Base-by-base conservation (phyloP, 129 eudicot genomes). In the Tanacetum coccineum region DNA sequence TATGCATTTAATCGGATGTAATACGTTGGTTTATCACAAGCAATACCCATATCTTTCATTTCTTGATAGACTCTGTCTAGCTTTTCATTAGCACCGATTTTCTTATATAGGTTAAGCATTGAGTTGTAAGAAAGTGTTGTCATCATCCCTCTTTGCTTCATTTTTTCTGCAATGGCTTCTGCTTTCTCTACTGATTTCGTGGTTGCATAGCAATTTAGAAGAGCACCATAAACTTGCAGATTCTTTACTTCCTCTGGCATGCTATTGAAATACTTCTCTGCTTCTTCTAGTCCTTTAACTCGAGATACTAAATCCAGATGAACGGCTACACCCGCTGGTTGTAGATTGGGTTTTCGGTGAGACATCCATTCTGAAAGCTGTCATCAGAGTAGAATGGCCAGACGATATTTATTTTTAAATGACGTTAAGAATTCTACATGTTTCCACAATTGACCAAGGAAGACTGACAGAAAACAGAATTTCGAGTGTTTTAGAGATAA, bases 291-390 rank as follows among this genome's bases (percentile, higher is more conserved):
- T 21, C 95, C 90, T 42, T 78, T 70, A 36, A 72, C 79, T 62
- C 39, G 76, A 28, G 32, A 28, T 28, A 28, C 3, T 28, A 28
- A 28, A 28, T 28, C 32, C 3, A 28, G 32, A 28, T 28, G 25
- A 22, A 22, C 25, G 25, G 25, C 25, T 22, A 2, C 25, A 22
- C 25, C 25, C 25, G 25, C 25, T 22, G 25, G 25, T 22, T 22
- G 25, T 22, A 22, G 25, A 22, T 22, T 22, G 2, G 25, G 25
- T 22, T 2, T 1, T 22, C 25, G 1, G 25, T 22, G 25, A 22
- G 25, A 22, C 25, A 22, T 22, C 25, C 96, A 88, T 21, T 78
- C 77, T 53, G 96, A 85, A 17, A 88, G 76, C 91, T 88, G 82
- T 47, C 55, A 69, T 49, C 17, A 71, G 25, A 22, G 14, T 71